A percentile compares a stretch with the other conserved stretches of the same genome.
phyloP scores from a whole-genome alignment of 495 filamentous ascomycete species.

The Lichina pygmaea region DNA sequence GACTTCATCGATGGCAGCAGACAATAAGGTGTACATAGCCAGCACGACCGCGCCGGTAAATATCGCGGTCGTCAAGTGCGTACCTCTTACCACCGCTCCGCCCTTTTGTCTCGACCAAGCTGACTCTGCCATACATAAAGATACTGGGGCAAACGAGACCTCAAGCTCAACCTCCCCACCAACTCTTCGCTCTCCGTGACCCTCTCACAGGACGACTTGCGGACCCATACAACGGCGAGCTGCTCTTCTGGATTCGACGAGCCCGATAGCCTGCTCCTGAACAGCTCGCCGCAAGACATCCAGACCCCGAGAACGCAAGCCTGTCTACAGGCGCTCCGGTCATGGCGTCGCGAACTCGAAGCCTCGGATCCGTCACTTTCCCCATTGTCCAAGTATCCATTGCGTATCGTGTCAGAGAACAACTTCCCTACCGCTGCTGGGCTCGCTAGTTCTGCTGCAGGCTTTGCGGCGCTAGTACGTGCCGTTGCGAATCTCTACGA shows the following conservation, averaged over 20 bases:
- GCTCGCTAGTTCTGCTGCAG: slow-evolving; percentile 73
- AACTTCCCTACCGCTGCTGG: slow-evolving; percentile 99
- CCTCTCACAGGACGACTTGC: slow-evolving; percentile 76
- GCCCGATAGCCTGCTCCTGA: slow-evolving; percentile 56
- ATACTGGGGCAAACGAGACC: slow-evolving; percentile 95
- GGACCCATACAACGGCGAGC: slow-evolving; percentile 85
- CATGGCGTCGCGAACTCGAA: slow-evolving; percentile 51
- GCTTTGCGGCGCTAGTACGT: slow-evolving; percentile 81
- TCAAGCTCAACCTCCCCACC: slow-evolving; percentile 79
- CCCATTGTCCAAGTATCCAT: slow-evolving; percentile 40
- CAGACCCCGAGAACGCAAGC: slow-evolving; percentile 69
- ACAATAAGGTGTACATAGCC: slow-evolving; percentile 44
- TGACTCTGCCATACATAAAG: slow-evolving; percentile 14
- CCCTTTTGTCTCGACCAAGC: background rate
- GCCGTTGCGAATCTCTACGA: slow-evolving; percentile 81
- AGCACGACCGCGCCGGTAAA: slow-evolving; percentile 95
- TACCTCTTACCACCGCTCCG: slow-evolving; percentile 3
- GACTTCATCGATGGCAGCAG: slow-evolving; percentile 18
- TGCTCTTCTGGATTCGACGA: slow-evolving; percentile 50
- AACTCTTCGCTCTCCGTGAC: slow-evolving; percentile 94
- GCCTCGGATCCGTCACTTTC: slow-evolving; percentile 40
- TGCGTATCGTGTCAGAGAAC: slow-evolving; percentile 75
- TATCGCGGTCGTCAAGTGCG: slow-evolving; percentile 94
- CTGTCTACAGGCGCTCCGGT: slow-evolving; percentile 64
- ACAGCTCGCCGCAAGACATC: slow-evolving; percentile 58